Evolutionary conservation across 2,329 filamentous ascomycete species (phyloP).

Genomic region (Chrysoporthe cubensis): DNA sequence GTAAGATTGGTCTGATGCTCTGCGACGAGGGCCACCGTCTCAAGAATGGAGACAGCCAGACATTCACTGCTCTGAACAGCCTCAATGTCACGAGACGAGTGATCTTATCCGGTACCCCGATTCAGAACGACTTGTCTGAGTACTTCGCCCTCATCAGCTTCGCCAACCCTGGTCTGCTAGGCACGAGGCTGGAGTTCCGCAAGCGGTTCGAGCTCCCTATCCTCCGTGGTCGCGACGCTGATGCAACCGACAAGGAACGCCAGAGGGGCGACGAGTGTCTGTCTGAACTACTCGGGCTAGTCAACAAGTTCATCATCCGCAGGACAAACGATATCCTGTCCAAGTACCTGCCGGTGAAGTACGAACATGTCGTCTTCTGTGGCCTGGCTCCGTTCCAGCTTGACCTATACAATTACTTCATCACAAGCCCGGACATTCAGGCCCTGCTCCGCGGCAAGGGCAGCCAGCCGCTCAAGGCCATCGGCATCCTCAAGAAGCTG

Average conservation of each 20-base stretch:
- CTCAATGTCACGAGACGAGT: slow-evolving; percentile 90
- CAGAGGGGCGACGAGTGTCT: slow-evolving; percentile 84
- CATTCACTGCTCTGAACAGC: slow-evolving; percentile 87
- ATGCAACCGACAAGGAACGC: slow-evolving; percentile 80
- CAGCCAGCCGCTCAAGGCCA: slow-evolving; percentile 94
- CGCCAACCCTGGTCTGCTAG: slow-evolving; percentile 90
- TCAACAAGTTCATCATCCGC: slow-evolving; percentile 98
- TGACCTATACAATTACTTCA: slow-evolving; percentile 95
- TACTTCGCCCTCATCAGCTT: slow-evolving; percentile 97
- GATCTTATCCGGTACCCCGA: slow-evolving; percentile 94
- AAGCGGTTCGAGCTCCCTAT: slow-evolving; percentile 95
- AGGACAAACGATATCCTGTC: slow-evolving; percentile 97
- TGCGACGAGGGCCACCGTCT: slow-evolving; percentile 96
- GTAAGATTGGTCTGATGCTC: slow-evolving; percentile 87
- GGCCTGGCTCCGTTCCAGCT: slow-evolving; percentile 91
- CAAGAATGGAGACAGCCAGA: slow-evolving; percentile 96
- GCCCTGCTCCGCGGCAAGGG: slow-evolving; percentile 90
- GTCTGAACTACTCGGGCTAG: slow-evolving; percentile 76
- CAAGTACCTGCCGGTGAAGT: slow-evolving; percentile 97
- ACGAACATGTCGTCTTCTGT: slow-evolving; percentile 99
- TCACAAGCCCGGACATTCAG: slow-evolving; percentile 93
- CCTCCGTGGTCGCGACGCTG: slow-evolving; percentile 85
- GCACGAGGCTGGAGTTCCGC: slow-evolving; percentile 86
- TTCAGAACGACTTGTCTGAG: slow-evolving; percentile 97
- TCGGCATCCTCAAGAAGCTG: slow-evolving; percentile 95